Conservation (phyloP, 805 yeast species). For the Ogataea allantospora region DNA sequence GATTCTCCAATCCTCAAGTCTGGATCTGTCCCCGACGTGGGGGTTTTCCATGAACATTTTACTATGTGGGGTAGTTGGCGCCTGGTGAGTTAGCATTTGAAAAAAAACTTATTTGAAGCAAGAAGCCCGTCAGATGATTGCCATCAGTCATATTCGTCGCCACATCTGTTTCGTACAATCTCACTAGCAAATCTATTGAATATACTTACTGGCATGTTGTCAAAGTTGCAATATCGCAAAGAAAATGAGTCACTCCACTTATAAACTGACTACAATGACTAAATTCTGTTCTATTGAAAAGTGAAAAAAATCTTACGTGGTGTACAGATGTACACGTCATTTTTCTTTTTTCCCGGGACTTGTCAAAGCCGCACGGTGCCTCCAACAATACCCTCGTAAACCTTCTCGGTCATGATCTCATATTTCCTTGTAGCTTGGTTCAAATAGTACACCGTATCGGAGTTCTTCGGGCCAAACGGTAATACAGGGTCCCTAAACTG, state of each 20-base stretch:
- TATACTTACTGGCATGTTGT: constrained; percentile 10
- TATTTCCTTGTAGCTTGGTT: constrained; percentile 46
- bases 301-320: neutral
- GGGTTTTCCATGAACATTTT: constrained; percentile 83
- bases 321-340: constrained; percentile 2
- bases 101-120: neutral
- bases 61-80: constrained; percentile 24
- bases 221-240: neutral
- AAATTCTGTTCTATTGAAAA: constrained; percentile 11
- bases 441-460: constrained; percentile 71
- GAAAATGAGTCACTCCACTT: neutral
- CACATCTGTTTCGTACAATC: no score
- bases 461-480: constrained; percentile 62
- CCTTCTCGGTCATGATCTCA: constrained; percentile 50
- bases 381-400: constrained; percentile 45
- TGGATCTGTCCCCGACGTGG: constrained; percentile 76
- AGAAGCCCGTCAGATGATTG: neutral
- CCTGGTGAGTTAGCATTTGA: constrained; percentile 14
- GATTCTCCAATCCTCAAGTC: constrained; percentile 76
- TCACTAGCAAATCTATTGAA: no score
- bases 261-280: constrained; percentile 4
- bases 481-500: constrained; percentile 62
- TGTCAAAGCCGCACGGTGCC: constrained; percentile 28
- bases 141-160: neutral
- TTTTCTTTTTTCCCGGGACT: no score